Evolutionary conservation across 768 basidiomycete species (phyloP), one percentile per base, ranked within the genome.

Genomic region (Tylopilus intermedius): DNA sequence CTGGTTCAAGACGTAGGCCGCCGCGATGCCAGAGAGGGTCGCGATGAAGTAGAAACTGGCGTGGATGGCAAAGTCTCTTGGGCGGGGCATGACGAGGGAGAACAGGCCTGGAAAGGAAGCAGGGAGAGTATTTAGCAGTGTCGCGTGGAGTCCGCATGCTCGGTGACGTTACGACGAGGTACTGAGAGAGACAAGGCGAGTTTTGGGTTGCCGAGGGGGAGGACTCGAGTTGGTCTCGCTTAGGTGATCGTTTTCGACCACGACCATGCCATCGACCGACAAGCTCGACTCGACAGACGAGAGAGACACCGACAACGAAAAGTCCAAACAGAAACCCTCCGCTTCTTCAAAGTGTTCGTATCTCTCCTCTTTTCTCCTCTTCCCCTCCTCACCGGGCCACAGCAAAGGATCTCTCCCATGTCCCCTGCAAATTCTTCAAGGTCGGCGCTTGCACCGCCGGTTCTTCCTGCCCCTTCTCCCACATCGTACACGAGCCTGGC

Each of bases 401-500:
- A 86, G 86, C 84, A 46, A 91, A 92, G 69, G 90, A 93, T 67
- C 79, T 97, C 50, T 90, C 90, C 2, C 94, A 96, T 77, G 95
- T 98, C 13, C 94, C 94, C 2, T 98, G 95, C 76, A 90, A 95
- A 74, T 97, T 97, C 80, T 96, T 84, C 82, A 90, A 88, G 66
- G 88, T 90, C 58, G 92, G 94, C 32, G 86, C 84, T 11, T 98
- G 94, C 71, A 95, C 94, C 4, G 94, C 94, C 9, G 94, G 94
- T 32, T 75, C 90, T 3, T 87, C 89, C 2, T 98, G 95, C 69
- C 92, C 91, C n/a, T 98, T 98, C 79, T 94, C 93, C 27, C 95
- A 98, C 69, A 66, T 69, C 53, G 62, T 76, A 6, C 72, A 79
- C 53, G 89, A 92, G 59, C 84, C 90, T 27, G 87, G 90, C 3